Evolutionary conservation across 257 asterid genomes (phyloP), one percentile per base, ranked within the genome.

Genomic region (Rehmannia glutinosa): DNA sequence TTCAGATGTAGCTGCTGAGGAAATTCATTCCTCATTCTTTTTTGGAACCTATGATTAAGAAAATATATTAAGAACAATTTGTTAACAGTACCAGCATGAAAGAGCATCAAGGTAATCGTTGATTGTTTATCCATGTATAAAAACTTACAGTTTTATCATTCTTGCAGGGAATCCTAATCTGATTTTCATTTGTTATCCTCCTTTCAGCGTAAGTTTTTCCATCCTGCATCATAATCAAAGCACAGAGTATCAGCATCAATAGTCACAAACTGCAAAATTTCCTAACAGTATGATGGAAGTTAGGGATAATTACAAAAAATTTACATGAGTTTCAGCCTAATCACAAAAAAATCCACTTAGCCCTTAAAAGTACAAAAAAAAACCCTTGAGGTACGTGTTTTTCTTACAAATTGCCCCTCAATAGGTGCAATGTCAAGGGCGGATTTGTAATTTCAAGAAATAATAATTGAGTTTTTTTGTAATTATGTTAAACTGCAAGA

Each of bases 21-120:
- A 59, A 28, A 66, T 72, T 77, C 87, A 50, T 53, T 66, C 72
- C 72, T 73, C 36, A 17, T 70, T 74, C 88, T 77, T 73, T n/a
- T 88, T 84, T 10, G 62, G 76, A 73, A 70, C 84, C 89, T 83
- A 46, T 43, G 16, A 58, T 39, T 19, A 23, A 69, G 51, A 63
- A 9, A n/a, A 49, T 23, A 9, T 21, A 8, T 25, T 10, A 24
- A 62, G 25, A 16, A 42, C 20, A 19, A 33, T 30, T 2, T 15
- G n/a, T 10, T 2, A 27, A 15, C 10, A 57, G 15, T 5, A 56
- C 33, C 39, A 41, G 36, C 2, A 9, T n/a, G 23, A 11, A 32
- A 55, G 8, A 52, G 28, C 32, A 36, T 50, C 24, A 47, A n/a
- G 0, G 30, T 20, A 63, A 21, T 36, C 16, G 35, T 13, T 9